Evolutionary conservation across 129 eudicot genomes (phyloP).

Genomic region (Tagetes erecta): DNA sequence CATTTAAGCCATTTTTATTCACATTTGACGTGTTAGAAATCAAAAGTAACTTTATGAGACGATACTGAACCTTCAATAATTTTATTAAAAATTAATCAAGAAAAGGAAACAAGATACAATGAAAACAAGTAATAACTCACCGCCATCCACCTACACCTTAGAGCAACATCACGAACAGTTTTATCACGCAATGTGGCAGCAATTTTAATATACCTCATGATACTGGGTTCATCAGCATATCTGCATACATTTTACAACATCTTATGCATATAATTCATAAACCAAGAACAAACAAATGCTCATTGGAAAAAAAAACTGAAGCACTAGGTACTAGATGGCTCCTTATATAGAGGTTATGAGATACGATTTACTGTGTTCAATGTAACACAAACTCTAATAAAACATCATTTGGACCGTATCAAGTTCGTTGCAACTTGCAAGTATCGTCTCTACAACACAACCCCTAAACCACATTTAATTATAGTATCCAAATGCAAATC

Average conservation of each 20-base stretch:
- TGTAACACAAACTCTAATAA: neutral
- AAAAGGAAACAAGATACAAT: neutral
- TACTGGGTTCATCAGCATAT: conserved; percentile 73
- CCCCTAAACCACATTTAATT: conserved; percentile 1
- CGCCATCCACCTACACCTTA: conserved; percentile 89
- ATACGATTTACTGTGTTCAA: neutral
- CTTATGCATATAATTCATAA: neutral
- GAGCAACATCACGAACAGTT: conserved; percentile 95
- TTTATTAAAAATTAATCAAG: neutral
- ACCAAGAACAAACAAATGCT: conserved; percentile 12
- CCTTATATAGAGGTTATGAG: neutral
- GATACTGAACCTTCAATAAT: neutral
- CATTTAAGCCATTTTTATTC: neutral
- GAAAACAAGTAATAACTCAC: conserved; percentile 50
- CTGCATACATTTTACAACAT: conserved; percentile 39
- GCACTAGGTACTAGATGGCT: neutral
- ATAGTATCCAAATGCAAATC: neutral
- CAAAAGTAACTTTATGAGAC: neutral
- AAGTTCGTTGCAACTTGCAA: neutral
- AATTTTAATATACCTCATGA: conserved; percentile 76
- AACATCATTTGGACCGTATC: neutral
- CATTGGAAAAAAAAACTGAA: neutral
- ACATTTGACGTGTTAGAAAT: neutral
- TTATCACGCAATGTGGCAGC: conserved; percentile 81
- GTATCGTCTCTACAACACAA: neutral